Percentiles rank a stretch among this genome's conserved stretches.
Evolutionary conservation across 2,329 filamentous ascomycete species (phyloP).

Genomic region (Kalmusia sp.): DNA sequence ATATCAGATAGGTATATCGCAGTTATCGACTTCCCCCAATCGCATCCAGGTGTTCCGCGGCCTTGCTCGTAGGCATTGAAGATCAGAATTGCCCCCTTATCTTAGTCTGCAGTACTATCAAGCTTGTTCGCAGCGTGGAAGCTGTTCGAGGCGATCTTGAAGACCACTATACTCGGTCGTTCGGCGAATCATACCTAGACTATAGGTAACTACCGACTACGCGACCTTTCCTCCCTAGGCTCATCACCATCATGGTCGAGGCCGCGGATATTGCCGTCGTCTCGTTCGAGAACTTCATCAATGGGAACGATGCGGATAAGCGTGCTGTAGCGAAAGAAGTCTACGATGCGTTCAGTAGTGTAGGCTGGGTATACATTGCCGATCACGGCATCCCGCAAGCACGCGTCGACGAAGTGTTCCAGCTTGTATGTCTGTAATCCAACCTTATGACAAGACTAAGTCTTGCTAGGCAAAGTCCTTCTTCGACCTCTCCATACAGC

Average conservation of each 20-base stretch:
- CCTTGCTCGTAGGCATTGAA: too few species aligned
- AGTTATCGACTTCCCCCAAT: background rate
- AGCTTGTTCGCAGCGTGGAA: too few species aligned
- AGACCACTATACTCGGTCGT: too few species aligned
- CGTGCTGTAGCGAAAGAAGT: conserved; percentile 37
- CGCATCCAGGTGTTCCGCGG: background rate
- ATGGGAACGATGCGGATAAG: conserved; percentile 26
- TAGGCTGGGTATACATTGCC: conserved; percentile 53
- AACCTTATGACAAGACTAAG: background rate
- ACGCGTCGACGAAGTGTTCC: conserved; percentile 37
- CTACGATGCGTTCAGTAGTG: conserved; percentile 47
- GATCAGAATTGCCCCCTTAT: too few species aligned
- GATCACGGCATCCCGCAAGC: conserved; percentile 49
- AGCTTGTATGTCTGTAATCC: conserved; percentile 23
- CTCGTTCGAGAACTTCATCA: conserved; percentile 33
- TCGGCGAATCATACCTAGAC: too few species aligned
- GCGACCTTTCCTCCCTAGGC: background rate
- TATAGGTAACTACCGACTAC: background rate
- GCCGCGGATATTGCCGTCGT: conserved; percentile 31
- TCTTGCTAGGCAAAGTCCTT: conserved; percentile 36
- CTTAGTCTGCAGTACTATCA: too few species aligned
- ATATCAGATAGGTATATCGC: background rate
- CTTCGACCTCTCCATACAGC: conserved; percentile 41
- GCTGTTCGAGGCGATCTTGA: too few species aligned
- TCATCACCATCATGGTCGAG: conserved; percentile 13